These are phyloP conservation scores for Wickerhamiella vanderwaltii DNA, from an alignment of 805 yeast species.

Conservation along the genomic window DNA sequence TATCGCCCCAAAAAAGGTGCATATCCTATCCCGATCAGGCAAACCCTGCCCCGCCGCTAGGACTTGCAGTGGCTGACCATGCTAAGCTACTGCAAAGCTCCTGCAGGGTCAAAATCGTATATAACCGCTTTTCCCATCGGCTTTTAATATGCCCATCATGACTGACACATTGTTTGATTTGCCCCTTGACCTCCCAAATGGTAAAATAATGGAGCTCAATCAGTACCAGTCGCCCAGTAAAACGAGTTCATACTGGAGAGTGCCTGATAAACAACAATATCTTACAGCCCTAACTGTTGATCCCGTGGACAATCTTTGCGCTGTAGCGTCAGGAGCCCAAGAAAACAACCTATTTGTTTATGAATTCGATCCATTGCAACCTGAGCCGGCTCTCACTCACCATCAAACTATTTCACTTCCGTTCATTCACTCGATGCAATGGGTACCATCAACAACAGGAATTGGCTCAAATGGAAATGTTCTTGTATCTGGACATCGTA, in stretches of 20 bases:
- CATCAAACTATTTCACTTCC: conserved; percentile 48
- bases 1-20: too few relatives aligned
- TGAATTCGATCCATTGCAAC: conserved; percentile 31
- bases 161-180: conserved; percentile 1
- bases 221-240: too few relatives aligned
- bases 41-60: conserved; percentile 4
- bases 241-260: too few relatives aligned
- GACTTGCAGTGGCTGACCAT: conserved; percentile 4
- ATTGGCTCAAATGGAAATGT: conserved; percentile 36
- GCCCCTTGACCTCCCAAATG: conserved; percentile 6
- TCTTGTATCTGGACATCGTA: conserved; percentile 54
- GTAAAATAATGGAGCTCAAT: too few relatives aligned
- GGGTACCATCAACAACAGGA: conserved; percentile 29
- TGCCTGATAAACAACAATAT: conserved; percentile 28
- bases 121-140: background rate
- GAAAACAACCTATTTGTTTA: conserved; percentile 41
- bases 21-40: too few relatives aligned
- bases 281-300: conserved; percentile 30
- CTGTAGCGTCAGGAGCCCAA: conserved; percentile 42
- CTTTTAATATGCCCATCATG: background rate
- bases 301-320: conserved; percentile 33
- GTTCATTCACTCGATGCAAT: conserved; percentile 36
- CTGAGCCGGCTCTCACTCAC: conserved; percentile 37
- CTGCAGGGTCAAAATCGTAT: conserved; percentile 7
- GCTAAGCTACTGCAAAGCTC: conserved; percentile 3